Evolutionary conservation across 306 rosid genomes (phyloP).

Genomic region (Herpetospermum pedunculosum): DNA sequence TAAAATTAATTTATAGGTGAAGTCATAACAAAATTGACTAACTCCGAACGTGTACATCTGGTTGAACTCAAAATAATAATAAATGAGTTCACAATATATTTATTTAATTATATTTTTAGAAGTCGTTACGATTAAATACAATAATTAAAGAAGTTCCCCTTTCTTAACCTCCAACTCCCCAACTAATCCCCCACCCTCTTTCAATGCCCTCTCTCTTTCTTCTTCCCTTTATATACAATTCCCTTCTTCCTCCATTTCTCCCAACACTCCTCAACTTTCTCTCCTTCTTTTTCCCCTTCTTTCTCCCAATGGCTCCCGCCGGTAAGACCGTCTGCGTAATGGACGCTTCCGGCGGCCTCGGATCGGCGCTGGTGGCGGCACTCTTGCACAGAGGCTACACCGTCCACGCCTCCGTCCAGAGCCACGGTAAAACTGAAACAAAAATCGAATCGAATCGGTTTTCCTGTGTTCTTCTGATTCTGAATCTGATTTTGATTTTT

Average conservation of each 20-base stretch:
- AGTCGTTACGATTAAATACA: not conserved
- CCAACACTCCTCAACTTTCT: not conserved
- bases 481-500: not conserved
- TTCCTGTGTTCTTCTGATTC: not conserved
- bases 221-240: not conserved
- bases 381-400: slow-evolving; percentile 24
- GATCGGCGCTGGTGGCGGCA: slow-evolving; percentile 14
- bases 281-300: not conserved
- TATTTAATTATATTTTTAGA: no score
- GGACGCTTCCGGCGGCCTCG: slow-evolving; percentile 20
- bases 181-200: not conserved
- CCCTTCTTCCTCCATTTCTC: not conserved
- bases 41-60: no score
- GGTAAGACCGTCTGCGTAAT: slow-evolving; percentile 21
- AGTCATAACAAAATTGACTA: no score
- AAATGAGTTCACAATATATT: no score
- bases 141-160: not conserved
- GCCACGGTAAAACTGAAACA: slow-evolving; percentile 17
- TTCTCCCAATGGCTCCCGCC: slow-evolving; percentile 13
- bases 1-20: no score
- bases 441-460: not conserved
- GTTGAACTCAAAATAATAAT: no score
- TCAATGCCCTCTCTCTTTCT: not conserved
- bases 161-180: slow-evolving; percentile 8
- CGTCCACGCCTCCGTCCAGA: slow-evolving; percentile 25